Evolutionary conservation across 2,329 filamentous ascomycete species (phyloP), one percentile per base, ranked within the genome.

Genomic region (Pseudogymnoascus sp.): DNA sequence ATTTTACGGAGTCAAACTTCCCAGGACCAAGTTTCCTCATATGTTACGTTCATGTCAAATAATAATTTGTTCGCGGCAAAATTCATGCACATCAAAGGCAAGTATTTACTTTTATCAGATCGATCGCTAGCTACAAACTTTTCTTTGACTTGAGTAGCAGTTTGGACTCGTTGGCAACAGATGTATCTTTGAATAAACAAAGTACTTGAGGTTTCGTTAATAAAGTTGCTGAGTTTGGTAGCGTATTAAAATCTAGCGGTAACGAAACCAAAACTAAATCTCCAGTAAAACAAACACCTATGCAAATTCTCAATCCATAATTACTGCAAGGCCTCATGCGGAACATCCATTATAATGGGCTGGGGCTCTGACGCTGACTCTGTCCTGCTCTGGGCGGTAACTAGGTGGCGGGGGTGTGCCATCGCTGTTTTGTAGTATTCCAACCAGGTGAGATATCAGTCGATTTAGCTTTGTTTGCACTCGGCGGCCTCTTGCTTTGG

Each of bases 401-500:
- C 38, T 42, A 10, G 58, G 21, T 17, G 58, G 58, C 35, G 33
- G 58, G 35, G 33, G 38, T 60, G 21, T 60, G 35, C 58, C 58
- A 42, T 44, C 33, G 35, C 38, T 60, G 58, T 41, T 41, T 60
- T 27, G 38, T 42, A 60, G 38, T 42, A 38, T 60, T 38, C 58
- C 38, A 42, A 61, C 65, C 68, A 64, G 48, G 48, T 33, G 29
- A 55, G 48, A 55, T 33, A 21, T 55, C 58, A 41, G 38, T 15
- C 35, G 58, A 62, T 68, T 82, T 85, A 96, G 80, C 90, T 95
- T 80, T 95, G 91, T 84, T 96, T 96, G 86, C 92, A 96, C 81
- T 96, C 92, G 68, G 92, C 90, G 68, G 91, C 87, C 79, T 96
- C 91, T 79, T 94, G 91, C 83, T 95, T 95, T 63, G 92, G 91